These are phyloP conservation scores for Cornus suecica DNA, from an alignment of 148 eudicot genomes.

Conservation along the genomic window DNA sequence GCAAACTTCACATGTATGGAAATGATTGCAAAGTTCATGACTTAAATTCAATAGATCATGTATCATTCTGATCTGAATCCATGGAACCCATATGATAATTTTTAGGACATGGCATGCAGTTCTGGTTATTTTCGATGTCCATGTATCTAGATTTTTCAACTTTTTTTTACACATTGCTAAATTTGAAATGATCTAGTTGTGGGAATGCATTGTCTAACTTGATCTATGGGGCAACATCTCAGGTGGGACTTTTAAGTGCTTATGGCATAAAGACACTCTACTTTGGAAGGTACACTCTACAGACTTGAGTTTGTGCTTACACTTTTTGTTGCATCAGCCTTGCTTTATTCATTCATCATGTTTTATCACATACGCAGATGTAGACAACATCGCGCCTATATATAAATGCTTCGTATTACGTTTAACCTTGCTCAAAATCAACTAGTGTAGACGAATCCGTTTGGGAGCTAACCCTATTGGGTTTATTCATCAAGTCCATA, in stretches of 20 bases:
- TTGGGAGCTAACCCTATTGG: too few species aligned
- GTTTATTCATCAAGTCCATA: too few species aligned
- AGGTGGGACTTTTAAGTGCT: conserved; percentile 91
- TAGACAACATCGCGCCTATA: too few species aligned
- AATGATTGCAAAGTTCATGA: background rate
- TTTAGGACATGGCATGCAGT: background rate
- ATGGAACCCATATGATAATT: background rate
- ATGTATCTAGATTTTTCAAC: background rate
- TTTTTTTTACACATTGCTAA: background rate
- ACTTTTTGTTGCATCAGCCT: background rate
- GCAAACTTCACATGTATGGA: background rate
- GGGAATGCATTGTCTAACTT: conserved; percentile 14
- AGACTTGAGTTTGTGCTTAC: conserved; percentile 5
- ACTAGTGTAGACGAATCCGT: too few species aligned
- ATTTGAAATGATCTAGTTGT: background rate
- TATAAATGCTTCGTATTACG: too few species aligned
- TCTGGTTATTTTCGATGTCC: conserved; percentile 1
- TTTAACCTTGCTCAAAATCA: too few species aligned
- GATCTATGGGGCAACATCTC: conserved; percentile 18
- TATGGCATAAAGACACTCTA: conserved; percentile 78
- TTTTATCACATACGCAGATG: too few species aligned
- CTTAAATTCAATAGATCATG: background rate
- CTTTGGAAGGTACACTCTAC: conserved; percentile 64
- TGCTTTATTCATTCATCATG: background rate
- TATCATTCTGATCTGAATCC: background rate